Evolutionary conservation across 148 eudicot species (phyloP), one percentile per base, ranked within the genome.

Genomic region (Fagopyrum homotropicum): DNA sequence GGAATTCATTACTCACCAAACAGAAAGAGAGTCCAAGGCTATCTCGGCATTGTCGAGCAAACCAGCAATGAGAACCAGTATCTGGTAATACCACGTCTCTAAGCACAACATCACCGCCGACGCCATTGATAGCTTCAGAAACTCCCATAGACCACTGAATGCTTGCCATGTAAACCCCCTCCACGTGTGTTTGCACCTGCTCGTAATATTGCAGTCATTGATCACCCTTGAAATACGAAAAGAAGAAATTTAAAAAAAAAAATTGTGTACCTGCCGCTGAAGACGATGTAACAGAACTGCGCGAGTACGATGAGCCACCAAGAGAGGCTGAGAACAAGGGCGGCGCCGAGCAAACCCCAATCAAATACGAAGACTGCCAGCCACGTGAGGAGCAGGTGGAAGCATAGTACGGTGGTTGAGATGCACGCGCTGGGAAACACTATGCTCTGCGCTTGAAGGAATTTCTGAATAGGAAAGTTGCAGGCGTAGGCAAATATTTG

Each of bases 61-160:
- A 7, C 90, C 90, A 71, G 90, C 82, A 74, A 87, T 75, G 77
- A 87, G 45, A 9, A 83, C 86, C 72, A 87, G 15, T 7, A 87
- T 78, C 76, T 87, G 86, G 7, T 26, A 72, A 45, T 85, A 87
- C 90, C 90, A 87, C 11, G 83, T 79, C 82, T 87, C 90, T 52
- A 87, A 70, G 72, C 90, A 87, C 59, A 87, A 40, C 90, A 87
- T 87, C 56, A 87, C 88, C 6, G 86, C 90, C 0, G 90, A 87
- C 17, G 88, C 85, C 26, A 78, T 40, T 0, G 90, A 83, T 45
- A 87, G 29, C 51, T 81, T 85, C 5, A 81, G 22, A 40, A 87
- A 87, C 1, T 40, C 75, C 81, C 85, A 80, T 0, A 87, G 78
- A 9, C 88, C 90, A 4, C 76, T 29, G 74, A 87, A 87, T 0